Evolutionary conservation across 306 rosid species (phyloP), one percentile per base, ranked within the genome.

Genomic region (Prunus mume): DNA sequence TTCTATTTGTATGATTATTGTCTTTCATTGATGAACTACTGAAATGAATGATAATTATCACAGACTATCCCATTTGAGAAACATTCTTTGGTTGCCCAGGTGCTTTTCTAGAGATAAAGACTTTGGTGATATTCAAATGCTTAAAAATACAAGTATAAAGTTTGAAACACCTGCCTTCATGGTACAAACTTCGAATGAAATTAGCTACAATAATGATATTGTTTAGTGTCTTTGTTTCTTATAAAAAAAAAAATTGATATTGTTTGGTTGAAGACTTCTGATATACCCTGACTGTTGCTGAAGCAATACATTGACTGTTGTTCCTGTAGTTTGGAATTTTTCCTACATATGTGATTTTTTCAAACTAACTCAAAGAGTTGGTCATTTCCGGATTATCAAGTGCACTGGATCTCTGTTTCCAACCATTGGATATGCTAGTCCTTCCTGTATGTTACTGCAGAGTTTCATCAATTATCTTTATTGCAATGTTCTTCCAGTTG

Each of bases 401-500:
- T 24, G 19, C 25, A 79, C 28, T 78, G 30, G 47, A 38, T 78
- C 1, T 34, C 19, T 60, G n/a, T 67, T 67, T 3, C 52, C 19
- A 34, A 63, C 47, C 41, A 27, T 56, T 79, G 12, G 55, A 10
- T 5, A 67, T 9, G 76, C 13, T 25, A 15, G 54, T 74, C 43
- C 54, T 20, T 62, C 20, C 13, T 52, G 50, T 43, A 43, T 45
- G 65, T 65, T 41, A 45, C 46, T 27, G 14, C 8, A 1, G 60
- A 61, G 22, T 52, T 43, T 52, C 18, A 65, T 52, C 5, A 38
- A 15, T 22, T 75, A 14, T 9, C 79, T 2, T 30, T 55, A 64
- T 49, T 73, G 73, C 62, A 38, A 73, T 55, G 30, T 51, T 62
- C 65, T 86, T 85, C 88, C 93, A 92, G 98, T 82, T 95, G 64